Base-by-base conservation (phyloP, 2,329 filamentous ascomycete species). In the Talaromyces sp. region DNA sequence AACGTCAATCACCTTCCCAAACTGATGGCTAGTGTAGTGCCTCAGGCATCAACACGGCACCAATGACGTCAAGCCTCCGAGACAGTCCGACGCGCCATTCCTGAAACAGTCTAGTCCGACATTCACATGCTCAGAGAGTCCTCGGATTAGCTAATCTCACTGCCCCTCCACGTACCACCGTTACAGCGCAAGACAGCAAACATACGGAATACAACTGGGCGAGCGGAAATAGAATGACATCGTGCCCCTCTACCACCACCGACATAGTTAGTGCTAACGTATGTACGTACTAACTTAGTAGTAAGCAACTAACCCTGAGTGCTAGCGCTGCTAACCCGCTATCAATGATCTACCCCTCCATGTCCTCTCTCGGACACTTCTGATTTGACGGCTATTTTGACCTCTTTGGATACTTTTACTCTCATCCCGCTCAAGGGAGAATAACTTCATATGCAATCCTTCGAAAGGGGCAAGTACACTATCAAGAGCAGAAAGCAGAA, bases 171-270 rank as follows among this genome's bases (percentile, higher is more conserved):
- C 6, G 16, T 50, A 50, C 25, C 9, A 1, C 25, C 23, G 46
- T 16, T n/a, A 50, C 46, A n/a, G 1, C 5, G 12, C 25, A 28
- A 44, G 21, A 39, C 35, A 16, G 12, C 14, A 16, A 14, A 16
- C 23, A 12, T 23, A 50, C 46, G 28, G 28, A 6, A 28, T 28
- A 28, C 6, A 14, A 50, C 28, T 50, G 46, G 44, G 25, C n/a
- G 46, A n/a, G 46, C 46, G 46, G 46, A 28, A n/a, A 50, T 50
- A 50, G 46, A 50, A 50, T 50, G 46, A 31, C 46, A 50, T 50
- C 46, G 46, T 31, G 8, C 42, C 42, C 42, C 42, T 46, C 42
- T 44, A 23, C 40, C 23, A 37, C 11, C 14, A 12, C 2, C 5
- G 12, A 28, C n/a, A n/a, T n/a, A 28, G 28, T 28, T 28, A 28